Base-by-base conservation (phyloP, 768 basidiomycete genomes). In the Neoboletus magnificus region DNA sequence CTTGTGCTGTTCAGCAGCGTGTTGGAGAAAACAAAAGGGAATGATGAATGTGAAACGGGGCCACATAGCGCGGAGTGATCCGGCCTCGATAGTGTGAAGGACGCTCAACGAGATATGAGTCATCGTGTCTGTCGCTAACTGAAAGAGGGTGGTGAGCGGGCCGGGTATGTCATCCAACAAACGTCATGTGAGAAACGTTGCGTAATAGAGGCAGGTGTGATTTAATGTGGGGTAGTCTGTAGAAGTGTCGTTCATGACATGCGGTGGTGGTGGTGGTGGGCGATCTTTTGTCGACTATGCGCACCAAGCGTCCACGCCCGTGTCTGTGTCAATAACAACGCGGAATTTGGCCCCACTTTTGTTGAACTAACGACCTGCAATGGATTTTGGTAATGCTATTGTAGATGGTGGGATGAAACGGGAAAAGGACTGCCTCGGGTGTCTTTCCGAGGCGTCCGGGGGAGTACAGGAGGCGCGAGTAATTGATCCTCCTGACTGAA, bases 401-500 rank as follows among this genome's bases (percentile, higher is more conserved):
- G 45, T 23, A 43, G 25, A 45, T 4, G 29, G 18, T 3, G 15
- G 23, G 3, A 30, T 27, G 43, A 52, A 59, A 59, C 48, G 47
- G 47, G 48, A 25, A 13, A 1, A 13, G 40, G 1, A 11, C 39
- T 52, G 55, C 63, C 48, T 48, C 40, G n/a, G 46, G 3, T 10
- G 29, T 46, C n/a, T 20, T n/a, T 55, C 58, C 61, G 64, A 51
- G 18, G 27, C 18, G 49, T 15, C 43, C 51, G 61, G 64, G 50
- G 7, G 37, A 62, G 33, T 2, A 54, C 37, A 50, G 55, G 62
- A 27, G 51, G 47, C 2, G 55, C 55, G 5, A 66, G 30, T 23
- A 65, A 46, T 18, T 52, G 62, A 56, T 60, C 58, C 43, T 65
- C 64, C 37, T 39, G 47, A 32, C 29, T 16, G 12, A 37, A 25